Base-by-base conservation (phyloP, 2,329 filamentous ascomycete genomes). In the Penicillium sp. region DNA sequence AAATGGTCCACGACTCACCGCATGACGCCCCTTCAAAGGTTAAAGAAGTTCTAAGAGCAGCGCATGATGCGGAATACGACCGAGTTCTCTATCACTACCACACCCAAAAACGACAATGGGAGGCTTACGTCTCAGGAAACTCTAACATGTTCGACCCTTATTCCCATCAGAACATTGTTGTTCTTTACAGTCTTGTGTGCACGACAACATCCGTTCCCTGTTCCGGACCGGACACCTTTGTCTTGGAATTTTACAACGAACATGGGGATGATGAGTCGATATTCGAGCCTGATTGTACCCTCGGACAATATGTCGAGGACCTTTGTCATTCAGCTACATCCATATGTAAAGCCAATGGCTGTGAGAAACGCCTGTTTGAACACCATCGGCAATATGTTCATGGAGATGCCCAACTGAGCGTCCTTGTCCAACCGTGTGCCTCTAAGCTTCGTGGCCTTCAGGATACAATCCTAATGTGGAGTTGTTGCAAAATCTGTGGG, bases 331-430 rank as follows among this genome's bases (percentile, higher is more conserved):
- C 77, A 42, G 85, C 86, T 17, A 78, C 84, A 45, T 77, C 80
- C n/a, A 71, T 82, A 1, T 98, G 92, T 61, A 80, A 80, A 30
- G 80, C 83, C 8, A 88, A 88, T 52, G 84, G 84, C 6, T 98
- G 93, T 59, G 87, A 90, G 50, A 82, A 84, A 45, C 84, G 80
- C 51, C 88, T 96, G 84, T 77, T 81, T 37, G 85, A 95, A 53
- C 92, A 98, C 61, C 89, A 96, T 60, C 80, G 89, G 39, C 94
- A 94, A 28, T 98, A 98, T 56, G 93, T 98, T 1, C 92, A 98
- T 54, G 93, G 92, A 17, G 85, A 95, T 59, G 90, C 89, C 7
- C 85, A 94, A 45, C 81, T 98, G 52, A 95, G 88, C 6, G 80
- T 96, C 7, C 86, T 95, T 51, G 82, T 95, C 11, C 85, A 95